Evolutionary conservation across 1,139 yeast species (phyloP).

Genomic region (Geotrichum citri-aurantii): DNA sequence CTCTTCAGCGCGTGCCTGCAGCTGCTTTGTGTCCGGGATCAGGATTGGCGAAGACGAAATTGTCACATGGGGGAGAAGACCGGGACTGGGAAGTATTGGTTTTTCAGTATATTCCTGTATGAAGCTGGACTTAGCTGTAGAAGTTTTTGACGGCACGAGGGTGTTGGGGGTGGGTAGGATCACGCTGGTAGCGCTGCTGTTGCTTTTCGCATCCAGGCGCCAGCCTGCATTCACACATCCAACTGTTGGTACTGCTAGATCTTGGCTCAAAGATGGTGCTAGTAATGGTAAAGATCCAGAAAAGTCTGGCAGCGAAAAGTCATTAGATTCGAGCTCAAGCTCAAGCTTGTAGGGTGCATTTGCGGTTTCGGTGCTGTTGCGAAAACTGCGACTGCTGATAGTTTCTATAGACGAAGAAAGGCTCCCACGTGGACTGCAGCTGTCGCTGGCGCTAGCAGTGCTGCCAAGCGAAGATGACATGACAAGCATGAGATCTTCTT

Average conservation of each 20-base stretch:
- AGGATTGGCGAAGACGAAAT: not conserved
- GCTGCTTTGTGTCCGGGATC: not conserved
- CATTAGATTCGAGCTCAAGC: not conserved
- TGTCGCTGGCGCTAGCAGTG: not conserved
- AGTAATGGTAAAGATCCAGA: not conserved
- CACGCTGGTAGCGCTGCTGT: not conserved
- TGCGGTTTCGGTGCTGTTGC: not conserved
- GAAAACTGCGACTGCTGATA: not conserved
- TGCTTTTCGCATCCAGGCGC: not conserved
- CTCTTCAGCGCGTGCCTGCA: not conserved
- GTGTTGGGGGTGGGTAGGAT: slow-evolving; percentile 8
- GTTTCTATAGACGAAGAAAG: not conserved
- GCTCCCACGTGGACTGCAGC: not conserved
- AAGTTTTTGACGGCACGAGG: slow-evolving; percentile 5
- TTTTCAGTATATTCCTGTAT: not conserved
- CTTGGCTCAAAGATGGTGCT: not conserved
- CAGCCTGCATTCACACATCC: not conserved
- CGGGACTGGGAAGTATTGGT: not conserved
- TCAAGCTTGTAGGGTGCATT: not conserved
- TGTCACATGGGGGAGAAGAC: not conserved
- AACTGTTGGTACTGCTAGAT: not conserved
- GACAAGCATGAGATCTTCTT: not conserved
- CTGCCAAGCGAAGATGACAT: not conserved
- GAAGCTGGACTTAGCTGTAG: not conserved
- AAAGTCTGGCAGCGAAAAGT: not conserved